These are phyloP conservation scores for Diaporthe sp. DNA, from an alignment of 2,329 filamentous ascomycete genomes.

Conservation along the genomic window DNA sequence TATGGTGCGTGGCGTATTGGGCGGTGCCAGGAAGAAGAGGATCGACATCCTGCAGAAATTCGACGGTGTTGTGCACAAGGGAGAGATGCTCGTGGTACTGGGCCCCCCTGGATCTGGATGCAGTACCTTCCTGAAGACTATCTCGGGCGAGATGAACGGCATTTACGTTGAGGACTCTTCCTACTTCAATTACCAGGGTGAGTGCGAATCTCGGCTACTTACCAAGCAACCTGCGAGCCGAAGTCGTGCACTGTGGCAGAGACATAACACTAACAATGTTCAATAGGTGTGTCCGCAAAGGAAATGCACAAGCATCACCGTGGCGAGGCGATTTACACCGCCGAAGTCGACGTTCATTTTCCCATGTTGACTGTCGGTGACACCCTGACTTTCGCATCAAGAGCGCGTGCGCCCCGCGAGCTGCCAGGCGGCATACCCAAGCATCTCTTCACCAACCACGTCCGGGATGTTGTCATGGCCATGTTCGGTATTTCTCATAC, in stretches of 20 bases:
- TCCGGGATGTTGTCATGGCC: constrained; percentile 81
- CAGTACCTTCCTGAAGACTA: constrained; percentile 87
- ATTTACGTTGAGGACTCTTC: constrained; percentile 79
- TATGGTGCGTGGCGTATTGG: constrained; percentile 64
- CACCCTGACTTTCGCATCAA: constrained; percentile 83
- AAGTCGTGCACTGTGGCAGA: not conserved
- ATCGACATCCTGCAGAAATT: constrained; percentile 79
- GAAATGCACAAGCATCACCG: constrained; percentile 85
- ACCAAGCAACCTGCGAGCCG: not conserved
- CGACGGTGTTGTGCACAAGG: constrained; percentile 77
- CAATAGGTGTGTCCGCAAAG: constrained; percentile 72
- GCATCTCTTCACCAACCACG: constrained; percentile 70
- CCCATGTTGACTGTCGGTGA: constrained; percentile 83
- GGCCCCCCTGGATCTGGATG: constrained; percentile 82
- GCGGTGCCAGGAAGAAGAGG: constrained; percentile 63
- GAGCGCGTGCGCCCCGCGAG: constrained; percentile 74
- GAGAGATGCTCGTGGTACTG: constrained; percentile 83
- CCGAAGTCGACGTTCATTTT: constrained; percentile 87
- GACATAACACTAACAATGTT: not conserved
- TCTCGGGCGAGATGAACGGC: constrained; percentile 86
- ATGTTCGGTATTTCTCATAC: constrained; percentile 83
- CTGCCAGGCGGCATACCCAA: constrained; percentile 71
- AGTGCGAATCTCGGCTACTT: constrained; percentile 39
- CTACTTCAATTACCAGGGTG: constrained; percentile 86
- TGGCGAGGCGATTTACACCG: constrained; percentile 89